Evolutionary conservation across 1,284 basidiomycete genomes (phyloP).

Genomic region (Peniophora sp.): DNA sequence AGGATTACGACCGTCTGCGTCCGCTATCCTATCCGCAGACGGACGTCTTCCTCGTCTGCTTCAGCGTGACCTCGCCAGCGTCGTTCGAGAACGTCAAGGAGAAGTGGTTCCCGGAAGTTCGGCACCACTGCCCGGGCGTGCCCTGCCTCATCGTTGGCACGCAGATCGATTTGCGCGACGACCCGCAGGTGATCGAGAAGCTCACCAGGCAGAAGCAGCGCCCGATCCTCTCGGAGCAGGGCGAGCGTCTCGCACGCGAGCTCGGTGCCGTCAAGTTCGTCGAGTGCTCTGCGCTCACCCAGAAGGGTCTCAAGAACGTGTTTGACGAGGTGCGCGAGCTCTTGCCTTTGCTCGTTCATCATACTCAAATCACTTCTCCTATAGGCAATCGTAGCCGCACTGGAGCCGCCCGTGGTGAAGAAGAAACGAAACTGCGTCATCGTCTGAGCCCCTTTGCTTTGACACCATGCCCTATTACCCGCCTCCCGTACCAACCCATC

Average conservation of each 20-base stretch:
- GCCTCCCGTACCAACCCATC: neutral
- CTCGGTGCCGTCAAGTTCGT: slow-evolving; percentile 98
- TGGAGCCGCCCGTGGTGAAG: slow-evolving; percentile 92
- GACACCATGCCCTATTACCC: neutral
- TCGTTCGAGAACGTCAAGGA: slow-evolving; percentile 99
- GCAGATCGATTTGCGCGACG: slow-evolving; percentile 96
- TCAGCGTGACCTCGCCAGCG: slow-evolving; percentile 96
- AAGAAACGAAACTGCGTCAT: slow-evolving; percentile 79
- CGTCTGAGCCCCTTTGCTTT: slow-evolving; percentile 34
- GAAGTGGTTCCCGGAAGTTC: slow-evolving; percentile 99
- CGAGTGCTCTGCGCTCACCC: slow-evolving; percentile 97
- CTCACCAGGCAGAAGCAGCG: slow-evolving; percentile 93
- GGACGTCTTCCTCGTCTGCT: slow-evolving; percentile 99
- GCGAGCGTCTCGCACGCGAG: slow-evolving; percentile 91
- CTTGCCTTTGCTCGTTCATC: slow-evolving; percentile 1
- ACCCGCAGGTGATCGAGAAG: slow-evolving; percentile 90
- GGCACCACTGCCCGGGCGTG: slow-evolving; percentile 99
- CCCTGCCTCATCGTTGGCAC: slow-evolving; percentile 99
- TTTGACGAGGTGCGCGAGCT: slow-evolving; percentile 86
- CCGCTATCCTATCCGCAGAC: slow-evolving; percentile 99
- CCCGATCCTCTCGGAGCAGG: slow-evolving; percentile 83
- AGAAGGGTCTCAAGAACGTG: slow-evolving; percentile 99
- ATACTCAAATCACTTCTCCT: slow-evolving; percentile 1
- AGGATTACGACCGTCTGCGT: slow-evolving; percentile 98
- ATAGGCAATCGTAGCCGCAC: slow-evolving; percentile 95